Conservation (phyloP, 2,329 filamentous ascomycete species). For the Cytospora mali region DNA sequence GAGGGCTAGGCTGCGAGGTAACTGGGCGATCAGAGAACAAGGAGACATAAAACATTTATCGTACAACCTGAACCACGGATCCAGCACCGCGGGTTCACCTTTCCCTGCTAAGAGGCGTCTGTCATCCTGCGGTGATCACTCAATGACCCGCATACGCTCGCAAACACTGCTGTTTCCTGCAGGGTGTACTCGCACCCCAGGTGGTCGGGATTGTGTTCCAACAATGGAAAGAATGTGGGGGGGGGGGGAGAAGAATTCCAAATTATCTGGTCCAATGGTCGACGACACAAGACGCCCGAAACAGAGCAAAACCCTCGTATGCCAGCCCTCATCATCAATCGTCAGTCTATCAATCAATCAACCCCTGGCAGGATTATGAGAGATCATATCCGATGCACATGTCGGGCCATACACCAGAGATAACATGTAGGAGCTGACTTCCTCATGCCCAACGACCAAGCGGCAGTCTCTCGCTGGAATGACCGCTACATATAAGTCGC, state of each 20-base stretch:
- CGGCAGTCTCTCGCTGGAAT: slow-evolving; percentile 17
- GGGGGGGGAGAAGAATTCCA: slow-evolving; percentile 24
- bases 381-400: background rate
- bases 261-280: slow-evolving; percentile 25
- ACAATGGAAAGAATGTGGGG: slow-evolving; percentile 19
- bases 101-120: slow-evolving; percentile 24
- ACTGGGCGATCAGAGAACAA: slow-evolving; percentile 8
- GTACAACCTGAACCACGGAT: slow-evolving; percentile 23
- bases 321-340: slow-evolving; percentile 16
- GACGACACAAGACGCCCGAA: slow-evolving; percentile 4
- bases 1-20: slow-evolving; percentile 13
- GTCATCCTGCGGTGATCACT: slow-evolving; percentile 25
- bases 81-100: slow-evolving; percentile 12
- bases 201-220: slow-evolving; percentile 22
- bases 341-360: background rate
- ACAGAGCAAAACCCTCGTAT: slow-evolving; percentile 11
- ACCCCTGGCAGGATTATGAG: slow-evolving; percentile 12
- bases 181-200: slow-evolving; percentile 17
- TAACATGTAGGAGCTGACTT: slow-evolving; percentile 21
- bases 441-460: slow-evolving; percentile 18
- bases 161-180: slow-evolving; percentile 14
- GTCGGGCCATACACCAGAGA: slow-evolving; percentile 10
- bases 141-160: slow-evolving; percentile 22
- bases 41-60: slow-evolving; percentile 13
- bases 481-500: slow-evolving; percentile 23